phyloP scores from a whole-genome alignment of 306 rosid species.

The Biancaea sappan region DNA sequence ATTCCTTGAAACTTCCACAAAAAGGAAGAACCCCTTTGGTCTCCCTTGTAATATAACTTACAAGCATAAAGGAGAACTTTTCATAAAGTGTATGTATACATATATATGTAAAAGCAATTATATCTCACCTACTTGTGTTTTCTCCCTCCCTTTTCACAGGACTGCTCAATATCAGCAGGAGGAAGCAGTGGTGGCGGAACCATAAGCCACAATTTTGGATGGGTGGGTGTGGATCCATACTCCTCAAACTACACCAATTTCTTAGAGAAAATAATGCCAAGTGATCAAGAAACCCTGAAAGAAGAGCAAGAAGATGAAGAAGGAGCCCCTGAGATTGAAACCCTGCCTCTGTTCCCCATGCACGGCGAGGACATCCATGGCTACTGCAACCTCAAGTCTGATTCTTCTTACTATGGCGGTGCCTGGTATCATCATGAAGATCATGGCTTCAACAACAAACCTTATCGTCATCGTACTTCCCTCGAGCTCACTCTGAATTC shows the following conservation, averaged over 20 bases:
- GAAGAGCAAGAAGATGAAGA: constrained; percentile 30
- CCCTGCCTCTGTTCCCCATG: constrained; percentile 93
- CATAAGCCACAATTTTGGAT: constrained; percentile 55
- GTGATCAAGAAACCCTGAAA: constrained; percentile 39
- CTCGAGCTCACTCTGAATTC: constrained; percentile 19
- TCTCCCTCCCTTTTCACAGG: constrained; percentile 35
- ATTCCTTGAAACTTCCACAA: constrained; percentile 41
- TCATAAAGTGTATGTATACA: neutral
- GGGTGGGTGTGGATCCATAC: constrained; percentile 72
- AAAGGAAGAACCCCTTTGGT: constrained; percentile 21
- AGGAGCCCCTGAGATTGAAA: constrained; percentile 65
- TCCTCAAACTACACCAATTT: constrained; percentile 50
- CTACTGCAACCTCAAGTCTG: constrained; percentile 57
- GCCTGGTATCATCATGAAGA: constrained; percentile 51
- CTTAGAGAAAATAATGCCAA: constrained; percentile 58
- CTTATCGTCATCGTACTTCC: constrained; percentile 1
- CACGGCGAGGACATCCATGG: constrained; percentile 75
- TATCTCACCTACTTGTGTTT: neutral
- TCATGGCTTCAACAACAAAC: constrained; percentile 3
- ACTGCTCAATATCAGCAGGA: constrained; percentile 70
- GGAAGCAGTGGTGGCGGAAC: constrained; percentile 47
- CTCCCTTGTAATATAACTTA: constrained; percentile 5
- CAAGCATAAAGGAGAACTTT: neutral
- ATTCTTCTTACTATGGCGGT: constrained; percentile 52
- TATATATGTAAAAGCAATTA: constrained; percentile 12